Evolutionary conservation across 2,329 filamentous ascomycete genomes (phyloP).

Genomic region (Xylaria polymorpha): DNA sequence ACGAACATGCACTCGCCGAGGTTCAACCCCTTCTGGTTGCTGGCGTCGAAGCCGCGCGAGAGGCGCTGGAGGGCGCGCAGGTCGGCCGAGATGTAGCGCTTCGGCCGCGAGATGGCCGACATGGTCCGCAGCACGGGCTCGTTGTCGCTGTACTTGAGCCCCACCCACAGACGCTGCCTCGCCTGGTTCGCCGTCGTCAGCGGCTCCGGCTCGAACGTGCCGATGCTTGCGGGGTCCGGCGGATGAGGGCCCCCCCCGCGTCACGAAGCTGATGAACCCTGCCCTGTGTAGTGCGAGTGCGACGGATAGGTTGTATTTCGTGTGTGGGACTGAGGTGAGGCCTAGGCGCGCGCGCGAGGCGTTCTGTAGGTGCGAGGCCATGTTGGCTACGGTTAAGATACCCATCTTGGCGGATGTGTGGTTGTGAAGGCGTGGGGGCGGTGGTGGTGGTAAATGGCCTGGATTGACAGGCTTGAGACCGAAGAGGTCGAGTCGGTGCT

Average conservation of each 20-base stretch:
- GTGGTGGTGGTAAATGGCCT: not conserved
- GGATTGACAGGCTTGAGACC: not conserved
- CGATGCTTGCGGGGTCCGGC: slow-evolving; percentile 60
- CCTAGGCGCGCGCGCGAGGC: slow-evolving; percentile 84
- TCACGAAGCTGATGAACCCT: slow-evolving; percentile 84
- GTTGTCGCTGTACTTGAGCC: slow-evolving; percentile 89
- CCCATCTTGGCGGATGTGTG: slow-evolving; percentile 65
- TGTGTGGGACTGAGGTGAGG: slow-evolving; percentile 83
- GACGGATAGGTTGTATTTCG: slow-evolving; percentile 81
- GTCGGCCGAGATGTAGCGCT: slow-evolving; percentile 74
- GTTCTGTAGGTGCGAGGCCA: slow-evolving; percentile 93
- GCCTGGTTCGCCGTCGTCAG: slow-evolving; percentile 79
- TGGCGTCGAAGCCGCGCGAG: slow-evolving; percentile 73
- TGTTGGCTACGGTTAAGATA: slow-evolving; percentile 78
- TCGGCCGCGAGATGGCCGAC: slow-evolving; percentile 77
- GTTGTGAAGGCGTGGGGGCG: too few species aligned
- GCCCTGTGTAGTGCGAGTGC: slow-evolving; percentile 82
- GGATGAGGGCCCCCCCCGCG: slow-evolving; percentile 72
- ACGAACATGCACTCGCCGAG: slow-evolving; percentile 87
- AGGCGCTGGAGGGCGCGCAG: slow-evolving; percentile 71
- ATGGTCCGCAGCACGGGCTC: slow-evolving; percentile 80
- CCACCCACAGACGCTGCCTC: slow-evolving; percentile 82
- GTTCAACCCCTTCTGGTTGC: slow-evolving; percentile 72
- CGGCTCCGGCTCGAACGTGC: slow-evolving; percentile 62
- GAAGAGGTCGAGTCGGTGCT: not conserved